Base-by-base conservation (phyloP, 2,329 filamentous ascomycete genomes). In the Fusarium sarcochroum region DNA sequence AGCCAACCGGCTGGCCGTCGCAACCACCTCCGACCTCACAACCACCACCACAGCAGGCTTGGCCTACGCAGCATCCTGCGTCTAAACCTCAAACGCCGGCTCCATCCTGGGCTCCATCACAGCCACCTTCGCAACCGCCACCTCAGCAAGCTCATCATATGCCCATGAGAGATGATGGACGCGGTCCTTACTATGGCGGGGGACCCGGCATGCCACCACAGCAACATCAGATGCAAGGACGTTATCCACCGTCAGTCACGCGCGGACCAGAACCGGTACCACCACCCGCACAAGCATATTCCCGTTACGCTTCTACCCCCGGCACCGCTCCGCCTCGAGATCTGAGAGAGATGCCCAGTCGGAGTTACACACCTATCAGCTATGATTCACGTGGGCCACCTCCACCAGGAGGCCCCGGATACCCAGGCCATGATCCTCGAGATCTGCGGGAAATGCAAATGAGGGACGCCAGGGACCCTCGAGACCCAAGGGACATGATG, bases 311-410 rank as follows among this genome's bases (percentile, higher is more conserved):
- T 10, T 80, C 77, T 15, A 81, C 83, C 5, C 80, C 84, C 3
- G 80, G 75, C 3, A 81, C 82, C 7, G 77, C 75, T 13, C 78
- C 78, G 30, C 77, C 80, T 46, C 79, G 83, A 42, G 83, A 85
- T 60, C 80, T 69, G 9, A 66, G 79, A 63, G 80, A 84, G 11
- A 77, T 80, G 18, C 79, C 80, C 2, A 76, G 76, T 2, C 80
- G 84, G 20, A 84, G 82, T 69, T 85, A 83, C 69, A 85, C 84
- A 2, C 83, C 84, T 5, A 80, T 78, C 6, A 69, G 75, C 3
- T 85, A 84, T 54, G 83, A 85, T 27, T 64, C 58, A 8, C 77
- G 83, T 17, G 80, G 78, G 8, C 79, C 76, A 1, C 83, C 82
- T 51, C 77, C 78, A 13, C 76, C 76, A 9, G 73, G 75, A 10